phyloP scores from a whole-genome alignment of 176 grass and related monocot genomes.

The Microstegium vimineum region DNA sequence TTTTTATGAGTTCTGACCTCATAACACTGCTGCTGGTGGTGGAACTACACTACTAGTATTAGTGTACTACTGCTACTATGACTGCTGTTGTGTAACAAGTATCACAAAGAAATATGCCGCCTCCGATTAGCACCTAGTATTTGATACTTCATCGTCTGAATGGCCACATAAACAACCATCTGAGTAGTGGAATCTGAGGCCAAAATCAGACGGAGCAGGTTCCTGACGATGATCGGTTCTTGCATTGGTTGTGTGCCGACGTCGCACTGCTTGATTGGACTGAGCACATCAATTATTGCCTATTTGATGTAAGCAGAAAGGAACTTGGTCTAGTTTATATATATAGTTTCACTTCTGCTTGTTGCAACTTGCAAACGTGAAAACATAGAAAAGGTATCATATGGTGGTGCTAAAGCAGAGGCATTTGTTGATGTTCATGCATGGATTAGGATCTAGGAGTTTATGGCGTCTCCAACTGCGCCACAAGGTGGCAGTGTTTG shows the following conservation, averaged over 20 bases:
- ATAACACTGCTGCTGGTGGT: neutral
- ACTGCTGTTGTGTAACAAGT: neutral
- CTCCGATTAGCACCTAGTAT: constrained; percentile 5
- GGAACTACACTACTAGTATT: no score
- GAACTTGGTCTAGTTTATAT: neutral
- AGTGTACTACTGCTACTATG: no score
- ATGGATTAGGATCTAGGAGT: constrained; percentile 31
- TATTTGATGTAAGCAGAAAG: constrained; percentile 34
- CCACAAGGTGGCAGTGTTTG: constrained; percentile 31
- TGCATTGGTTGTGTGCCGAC: constrained; percentile 15
- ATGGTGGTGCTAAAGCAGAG: neutral
- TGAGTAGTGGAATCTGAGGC: constrained; percentile 6
- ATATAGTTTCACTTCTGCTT: constrained; percentile 1
- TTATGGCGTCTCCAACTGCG: constrained; percentile 24
- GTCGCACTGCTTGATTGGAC: constrained; percentile 30
- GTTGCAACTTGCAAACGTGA: constrained; percentile 23
- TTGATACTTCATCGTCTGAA: constrained; percentile 28
- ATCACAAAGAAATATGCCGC: constrained; percentile 29
- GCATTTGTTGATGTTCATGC: neutral
- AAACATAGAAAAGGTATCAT: neutral
- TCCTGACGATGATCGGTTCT: constrained; percentile 10
- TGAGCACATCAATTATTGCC: constrained; percentile 39
- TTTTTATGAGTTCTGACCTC: constrained; percentile 3
- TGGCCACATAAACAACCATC: constrained; percentile 1
- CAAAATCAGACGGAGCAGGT: neutral